Percentiles rank a stretch among this genome's conserved stretches.
Evolutionary conservation across 179 eudicot species (phyloP).

Genomic region (Gypsophila paniculata): DNA sequence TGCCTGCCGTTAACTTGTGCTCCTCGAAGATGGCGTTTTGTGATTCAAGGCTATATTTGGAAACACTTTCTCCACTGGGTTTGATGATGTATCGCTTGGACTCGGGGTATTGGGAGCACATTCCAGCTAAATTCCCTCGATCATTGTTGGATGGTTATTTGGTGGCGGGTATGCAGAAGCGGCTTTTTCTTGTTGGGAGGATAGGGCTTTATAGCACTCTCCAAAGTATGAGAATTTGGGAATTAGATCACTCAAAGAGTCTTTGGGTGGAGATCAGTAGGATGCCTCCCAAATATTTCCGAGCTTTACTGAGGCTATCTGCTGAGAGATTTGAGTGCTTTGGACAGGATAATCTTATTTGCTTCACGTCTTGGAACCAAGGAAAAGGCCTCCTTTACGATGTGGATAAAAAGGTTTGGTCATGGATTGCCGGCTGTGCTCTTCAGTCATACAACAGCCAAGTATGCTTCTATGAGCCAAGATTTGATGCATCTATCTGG

Average conservation of each 20-base stretch:
- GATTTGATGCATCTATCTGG: conserved; percentile 78
- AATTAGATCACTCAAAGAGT: conserved; percentile 70
- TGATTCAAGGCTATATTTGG: conserved; percentile 84
- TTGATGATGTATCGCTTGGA: conserved; percentile 86
- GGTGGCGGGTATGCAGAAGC: conserved; percentile 77
- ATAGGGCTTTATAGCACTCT: conserved; percentile 85
- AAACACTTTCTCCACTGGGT: conserved; percentile 91
- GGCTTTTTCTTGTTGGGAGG: conserved; percentile 85
- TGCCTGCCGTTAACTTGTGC: conserved; percentile 89
- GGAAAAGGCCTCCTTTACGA: conserved; percentile 88
- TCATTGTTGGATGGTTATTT: conserved; percentile 88
- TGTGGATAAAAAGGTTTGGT: conserved; percentile 88
- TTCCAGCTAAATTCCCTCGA: conserved; percentile 86
- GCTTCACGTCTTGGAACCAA: conserved; percentile 96
- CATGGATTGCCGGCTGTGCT: conserved; percentile 97
- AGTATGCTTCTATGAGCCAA: conserved; percentile 94
- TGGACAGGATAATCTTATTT: conserved; percentile 85
- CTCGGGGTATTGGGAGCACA: conserved; percentile 89
- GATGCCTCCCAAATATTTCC: conserved; percentile 82
- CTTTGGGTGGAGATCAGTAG: conserved; percentile 80
- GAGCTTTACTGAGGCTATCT: conserved; percentile 75
- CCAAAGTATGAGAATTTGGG: conserved; percentile 96
- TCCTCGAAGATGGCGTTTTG: conserved; percentile 97
- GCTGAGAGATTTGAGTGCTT: conserved; percentile 97
- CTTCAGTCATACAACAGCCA: conserved; percentile 84